Base-by-base conservation (phyloP, 768 basidiomycete genomes). In the Fomitopsis serialis region DNA sequence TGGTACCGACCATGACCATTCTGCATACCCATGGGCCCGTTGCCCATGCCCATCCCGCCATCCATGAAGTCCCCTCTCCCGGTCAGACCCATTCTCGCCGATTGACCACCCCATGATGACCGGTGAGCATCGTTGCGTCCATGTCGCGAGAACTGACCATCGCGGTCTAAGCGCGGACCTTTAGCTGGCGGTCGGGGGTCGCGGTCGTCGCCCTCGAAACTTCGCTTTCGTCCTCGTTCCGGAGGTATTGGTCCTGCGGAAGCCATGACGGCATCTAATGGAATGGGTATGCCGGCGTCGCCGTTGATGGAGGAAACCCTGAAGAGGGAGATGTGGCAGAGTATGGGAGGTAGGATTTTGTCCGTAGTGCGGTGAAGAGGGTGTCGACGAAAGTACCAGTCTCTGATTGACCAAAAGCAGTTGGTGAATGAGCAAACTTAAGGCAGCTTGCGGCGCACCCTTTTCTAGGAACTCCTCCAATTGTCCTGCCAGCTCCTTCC, bases 401-500 rank as follows among this genome's bases (percentile, higher is more conserved):
- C 78, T 93, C 86, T 79, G 71, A n/a, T n/a, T 21, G 15, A 34
- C 23, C 3, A 42, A 17, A 43, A 42, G 22, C 22, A 5, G 13
- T 12, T 48, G 60, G 43, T 36, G 13, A 23, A 17, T 54, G 47
- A 49, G 32, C 27, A 43, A 52, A 48, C 32, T 6, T 24, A 19
- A 24, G 2, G 23, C 22, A 17, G 37, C 17, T 17, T 15, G 48
- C n/a, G n/a, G 64, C 77, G 55, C 54, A 90, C 94, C 88, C 72
- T 89, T 87, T 73, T 96, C 94, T 23, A 98, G 78, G 68, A 98
- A 98, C 69, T 97, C 95, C 50, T 87, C 87, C 50, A 98, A 76
- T 65, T 97, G 92, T 0, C 78, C 63, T 1, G 74, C 66, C 52
- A 97, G 73, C 64, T 92, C 89, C 60, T 82, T 82, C 59, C 88